Evolutionary conservation across 495 filamentous ascomycete species (phyloP).

Genomic region (Alectoria sarmentosa): DNA sequence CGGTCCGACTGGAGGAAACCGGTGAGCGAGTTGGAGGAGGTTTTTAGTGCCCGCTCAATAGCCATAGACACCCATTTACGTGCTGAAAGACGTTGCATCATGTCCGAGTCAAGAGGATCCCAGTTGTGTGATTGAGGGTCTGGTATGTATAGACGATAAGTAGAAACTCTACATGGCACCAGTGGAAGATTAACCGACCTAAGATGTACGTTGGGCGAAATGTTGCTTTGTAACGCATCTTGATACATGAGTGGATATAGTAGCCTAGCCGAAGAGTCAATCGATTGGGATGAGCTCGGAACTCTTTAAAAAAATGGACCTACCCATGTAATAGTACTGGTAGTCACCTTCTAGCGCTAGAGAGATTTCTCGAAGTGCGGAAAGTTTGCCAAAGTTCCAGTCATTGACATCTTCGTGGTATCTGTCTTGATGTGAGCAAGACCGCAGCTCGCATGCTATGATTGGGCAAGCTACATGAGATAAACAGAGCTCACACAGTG

Average conservation of each 20-base stretch:
- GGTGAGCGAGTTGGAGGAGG: constrained; percentile 4
- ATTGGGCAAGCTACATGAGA: constrained; percentile 53
- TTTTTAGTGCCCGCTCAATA: constrained; percentile 33
- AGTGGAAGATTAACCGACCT: constrained; percentile 33
- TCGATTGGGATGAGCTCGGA: constrained; percentile 9
- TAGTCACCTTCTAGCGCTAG: constrained; percentile 71
- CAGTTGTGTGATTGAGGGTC: constrained; percentile 71
- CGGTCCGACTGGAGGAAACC: constrained; percentile 2
- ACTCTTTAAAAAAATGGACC: constrained; percentile 34
- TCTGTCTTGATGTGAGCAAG: constrained; percentile 27
- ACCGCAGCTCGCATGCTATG: background rate
- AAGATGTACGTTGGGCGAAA: constrained; percentile 80
- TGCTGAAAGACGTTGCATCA: constrained; percentile 55
- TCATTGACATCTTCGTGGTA: constrained; percentile 76
- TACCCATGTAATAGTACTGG: constrained; percentile 69
- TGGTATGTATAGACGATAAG: constrained; percentile 24
- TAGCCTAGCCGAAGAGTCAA: constrained; percentile 39
- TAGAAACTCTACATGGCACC: background rate
- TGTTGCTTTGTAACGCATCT: constrained; percentile 87
- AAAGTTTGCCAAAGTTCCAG: constrained; percentile 81
- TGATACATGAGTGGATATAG: constrained; percentile 65
- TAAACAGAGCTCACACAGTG: constrained; percentile 89
- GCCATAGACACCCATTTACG: constrained; percentile 65
- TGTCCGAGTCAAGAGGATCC: constrained; percentile 63
- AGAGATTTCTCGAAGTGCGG: constrained; percentile 76